A percentile compares a stretch with the other conserved stretches of the same genome.
phyloP scores from a whole-genome alignment of 768 basidiomycete species.

The Leccinum sublutescens region DNA sequence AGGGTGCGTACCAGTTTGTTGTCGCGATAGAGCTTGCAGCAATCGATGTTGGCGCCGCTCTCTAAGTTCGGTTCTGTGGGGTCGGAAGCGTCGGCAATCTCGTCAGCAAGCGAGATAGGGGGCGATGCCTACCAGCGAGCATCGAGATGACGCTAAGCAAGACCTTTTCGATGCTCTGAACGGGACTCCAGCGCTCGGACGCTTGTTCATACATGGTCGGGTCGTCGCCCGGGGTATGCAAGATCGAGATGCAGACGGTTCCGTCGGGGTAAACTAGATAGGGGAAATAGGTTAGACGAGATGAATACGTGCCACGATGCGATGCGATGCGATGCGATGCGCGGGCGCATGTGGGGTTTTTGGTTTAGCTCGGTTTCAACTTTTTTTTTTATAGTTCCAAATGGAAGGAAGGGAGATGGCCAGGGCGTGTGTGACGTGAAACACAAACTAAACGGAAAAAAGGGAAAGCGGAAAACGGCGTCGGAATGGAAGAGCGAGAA shows the following conservation, averaged over 20 bases:
- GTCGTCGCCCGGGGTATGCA: conserved; percentile 92
- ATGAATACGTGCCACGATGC: background rate
- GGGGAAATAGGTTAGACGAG: background rate
- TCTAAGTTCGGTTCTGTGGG: conserved; percentile 89
- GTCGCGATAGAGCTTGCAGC: conserved; percentile 95
- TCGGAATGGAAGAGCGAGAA: background rate
- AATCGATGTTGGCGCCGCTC: conserved; percentile 95
- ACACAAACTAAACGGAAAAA: background rate
- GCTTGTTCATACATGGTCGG: conserved; percentile 94
- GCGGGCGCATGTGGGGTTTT: background rate
- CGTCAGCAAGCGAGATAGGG: background rate
- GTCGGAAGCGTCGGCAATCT: background rate
- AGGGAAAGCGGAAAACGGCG: background rate
- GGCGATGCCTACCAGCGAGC: conserved; percentile 71
- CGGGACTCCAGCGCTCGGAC: conserved; percentile 98
- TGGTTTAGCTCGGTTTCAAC: background rate
- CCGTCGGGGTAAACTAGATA: conserved; percentile 91
- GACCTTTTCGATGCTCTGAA: conserved; percentile 97
- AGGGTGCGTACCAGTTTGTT: conserved; percentile 52
- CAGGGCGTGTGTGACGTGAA: background rate
- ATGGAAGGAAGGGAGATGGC: background rate
- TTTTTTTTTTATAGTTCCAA: background rate
- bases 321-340: background rate
- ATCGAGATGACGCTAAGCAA: conserved; percentile 95
- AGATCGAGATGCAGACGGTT: conserved; percentile 96